Conservation (phyloP, 2,329 filamentous ascomycete species). For the Epichloe typhina region DNA sequence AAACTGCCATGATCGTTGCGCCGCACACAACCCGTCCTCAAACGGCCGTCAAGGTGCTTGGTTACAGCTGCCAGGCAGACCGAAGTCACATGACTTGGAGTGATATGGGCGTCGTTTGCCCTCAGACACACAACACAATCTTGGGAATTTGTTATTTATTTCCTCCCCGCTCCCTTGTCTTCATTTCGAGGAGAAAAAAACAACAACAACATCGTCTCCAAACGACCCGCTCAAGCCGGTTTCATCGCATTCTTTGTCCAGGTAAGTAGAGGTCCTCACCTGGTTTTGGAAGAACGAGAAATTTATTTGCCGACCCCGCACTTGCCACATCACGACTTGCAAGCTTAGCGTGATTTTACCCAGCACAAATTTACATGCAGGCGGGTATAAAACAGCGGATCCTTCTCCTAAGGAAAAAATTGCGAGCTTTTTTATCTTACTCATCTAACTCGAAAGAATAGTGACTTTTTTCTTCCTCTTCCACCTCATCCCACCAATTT, state of each 20-base stretch:
- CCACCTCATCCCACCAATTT: background rate
- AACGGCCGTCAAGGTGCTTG: constrained; percentile 1
- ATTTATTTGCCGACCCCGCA: background rate
- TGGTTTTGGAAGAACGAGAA: background rate
- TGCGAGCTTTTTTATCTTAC: background rate
- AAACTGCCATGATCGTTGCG: no score
- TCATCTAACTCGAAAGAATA: background rate
- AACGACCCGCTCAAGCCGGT: background rate
- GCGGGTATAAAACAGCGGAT: constrained; percentile 3
- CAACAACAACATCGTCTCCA: background rate
- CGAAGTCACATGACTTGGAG: background rate
- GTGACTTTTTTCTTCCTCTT: background rate
- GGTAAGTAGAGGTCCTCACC: background rate
- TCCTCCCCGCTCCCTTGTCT: background rate
- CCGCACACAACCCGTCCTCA: no score
- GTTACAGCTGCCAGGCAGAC: background rate
- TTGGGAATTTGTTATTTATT: background rate
- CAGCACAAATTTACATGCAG: constrained; percentile 1
- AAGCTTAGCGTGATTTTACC: constrained; percentile 1
- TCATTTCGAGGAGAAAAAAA: background rate
- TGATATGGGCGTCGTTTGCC: background rate
- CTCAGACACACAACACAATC: background rate
- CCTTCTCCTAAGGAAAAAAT: background rate
- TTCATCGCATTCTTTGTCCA: background rate
- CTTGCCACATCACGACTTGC: constrained; percentile 2